Base-by-base conservation (phyloP, 1,284 basidiomycete species). In the Pseudozyma pruni region DNA sequence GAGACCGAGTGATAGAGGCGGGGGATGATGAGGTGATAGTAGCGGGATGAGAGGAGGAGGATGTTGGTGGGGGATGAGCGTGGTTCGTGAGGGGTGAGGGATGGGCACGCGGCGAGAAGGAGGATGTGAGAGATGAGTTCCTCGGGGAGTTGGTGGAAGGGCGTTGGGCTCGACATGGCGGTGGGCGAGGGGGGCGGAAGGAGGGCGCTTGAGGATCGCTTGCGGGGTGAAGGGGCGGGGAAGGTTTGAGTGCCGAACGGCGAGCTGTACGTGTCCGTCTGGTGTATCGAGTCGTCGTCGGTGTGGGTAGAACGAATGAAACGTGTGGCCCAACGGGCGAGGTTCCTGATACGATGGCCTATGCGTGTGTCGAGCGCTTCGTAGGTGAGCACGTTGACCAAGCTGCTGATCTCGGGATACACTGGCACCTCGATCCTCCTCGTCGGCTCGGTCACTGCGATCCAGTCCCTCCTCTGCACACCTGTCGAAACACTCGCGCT, bases 121-220 rank as follows among this genome's bases (percentile, higher is more conserved):
- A 74, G 52, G 34, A 74, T 74, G 35, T 74, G 35, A 1, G 54
- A 56, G 13, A 72, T 42, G 20, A 74, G 60, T 25, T 74, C 72
- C 27, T 63, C 59, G 11, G 72, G 72, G 1, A 74, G 55, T 9
- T 52, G 54, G 11, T 17, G 35, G 32, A 68, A 61, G 43, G 17
- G 44, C 27, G 25, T 8, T 48, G 23, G 19, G 39, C 20, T 14
- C 7, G n/a, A n/a, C n/a, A n/a, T n/a, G n/a, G n/a, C n/a, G n/a
- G n/a, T n/a, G n/a, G n/a, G n/a, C n/a, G n/a, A n/a, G n/a, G n/a
- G n/a, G n/a, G n/a, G n/a, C n/a, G n/a, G n/a, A n/a, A n/a, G n/a
- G n/a, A n/a, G n/a, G n/a, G n/a, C n/a, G n/a, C n/a, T n/a, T n/a
- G n/a, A n/a, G n/a, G n/a, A n/a, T n/a, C n/a, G n/a, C n/a, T n/a